These are phyloP conservation scores for Thielaviopsis populi DNA, from an alignment of 2,329 filamentous ascomycete genomes.

Conservation along the genomic window DNA sequence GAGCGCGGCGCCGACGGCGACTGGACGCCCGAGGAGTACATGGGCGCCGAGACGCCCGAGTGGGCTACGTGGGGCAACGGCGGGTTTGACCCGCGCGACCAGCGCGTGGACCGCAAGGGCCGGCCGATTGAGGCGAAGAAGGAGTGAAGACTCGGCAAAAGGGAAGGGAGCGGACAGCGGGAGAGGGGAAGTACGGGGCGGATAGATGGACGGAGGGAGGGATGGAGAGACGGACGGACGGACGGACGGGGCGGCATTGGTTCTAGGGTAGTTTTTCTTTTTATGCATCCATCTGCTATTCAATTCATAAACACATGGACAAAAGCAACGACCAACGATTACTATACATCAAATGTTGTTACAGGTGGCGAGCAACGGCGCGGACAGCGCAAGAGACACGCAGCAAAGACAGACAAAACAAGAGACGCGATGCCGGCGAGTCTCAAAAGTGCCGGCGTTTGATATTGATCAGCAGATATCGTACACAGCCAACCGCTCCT, in stretches of 20 bases:
- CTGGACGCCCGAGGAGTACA: constrained; percentile 82
- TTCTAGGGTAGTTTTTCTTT: too few relatives aligned
- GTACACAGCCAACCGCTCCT: constrained; percentile 3
- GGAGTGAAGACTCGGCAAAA: neutral
- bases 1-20: constrained; percentile 47
- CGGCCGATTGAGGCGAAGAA: constrained; percentile 37
- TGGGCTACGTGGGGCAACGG: constrained; percentile 94
- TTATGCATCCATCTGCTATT: too few relatives aligned
- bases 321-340: too few relatives aligned
- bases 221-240: neutral
- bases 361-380: too few relatives aligned
- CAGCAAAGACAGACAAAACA: neutral
- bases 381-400: neutral
- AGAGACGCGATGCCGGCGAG: neutral
- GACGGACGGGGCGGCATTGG: neutral
- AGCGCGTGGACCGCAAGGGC: constrained; percentile 76
- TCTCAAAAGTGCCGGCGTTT: neutral
- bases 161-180: neutral
- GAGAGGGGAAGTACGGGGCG: neutral
- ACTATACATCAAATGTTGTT: too few relatives aligned
- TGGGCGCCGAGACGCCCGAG: constrained; percentile 68
- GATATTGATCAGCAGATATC: constrained; percentile 11
- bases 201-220: neutral
- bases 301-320: too few relatives aligned
- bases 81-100: constrained; percentile 82